Percentiles rank a stretch among this genome's conserved stretches.
These are phyloP conservation scores for Fusarium sp. DNA, from an alignment of 2,329 filamentous ascomycete species.

Conservation along the genomic window DNA sequence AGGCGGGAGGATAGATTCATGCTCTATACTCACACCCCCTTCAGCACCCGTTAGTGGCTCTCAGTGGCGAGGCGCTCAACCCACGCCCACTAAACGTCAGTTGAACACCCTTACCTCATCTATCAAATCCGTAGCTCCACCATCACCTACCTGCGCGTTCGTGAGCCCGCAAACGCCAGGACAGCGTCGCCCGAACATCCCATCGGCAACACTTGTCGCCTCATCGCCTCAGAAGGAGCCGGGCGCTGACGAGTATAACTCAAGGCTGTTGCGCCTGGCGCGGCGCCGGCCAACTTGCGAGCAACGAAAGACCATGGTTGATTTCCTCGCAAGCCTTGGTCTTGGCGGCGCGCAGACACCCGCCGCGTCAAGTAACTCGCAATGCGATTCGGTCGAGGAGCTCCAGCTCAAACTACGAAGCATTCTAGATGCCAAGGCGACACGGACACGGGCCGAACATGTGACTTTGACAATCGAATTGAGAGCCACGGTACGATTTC, in stretches of 20 bases:
- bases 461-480: constrained; percentile 59
- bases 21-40: constrained; percentile 18
- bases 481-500: constrained; percentile 55
- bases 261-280: constrained; percentile 26
- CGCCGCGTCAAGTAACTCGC: constrained; percentile 32
- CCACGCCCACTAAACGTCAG: constrained; percentile 8
- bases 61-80: background rate
- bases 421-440: constrained; percentile 54
- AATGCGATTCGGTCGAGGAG: constrained; percentile 54
- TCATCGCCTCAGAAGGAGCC: constrained; percentile 30
- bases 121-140: constrained; percentile 8
- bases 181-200: background rate
- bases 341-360: constrained; percentile 41
- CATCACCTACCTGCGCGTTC: constrained; percentile 7
- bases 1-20: background rate
- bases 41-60: background rate
- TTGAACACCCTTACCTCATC: constrained; percentile 9
- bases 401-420: constrained; percentile 57
- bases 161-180: constrained; percentile 21
- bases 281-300: constrained; percentile 2
- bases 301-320: constrained; percentile 44
- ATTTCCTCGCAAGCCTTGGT: constrained; percentile 52
- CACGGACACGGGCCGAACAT: constrained; percentile 61
- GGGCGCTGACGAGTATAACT: constrained; percentile 21
- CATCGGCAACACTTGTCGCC: background rate